These are phyloP conservation scores for Populus nigra DNA, from an alignment of 345 rosid genomes.

Conservation along the genomic window DNA sequence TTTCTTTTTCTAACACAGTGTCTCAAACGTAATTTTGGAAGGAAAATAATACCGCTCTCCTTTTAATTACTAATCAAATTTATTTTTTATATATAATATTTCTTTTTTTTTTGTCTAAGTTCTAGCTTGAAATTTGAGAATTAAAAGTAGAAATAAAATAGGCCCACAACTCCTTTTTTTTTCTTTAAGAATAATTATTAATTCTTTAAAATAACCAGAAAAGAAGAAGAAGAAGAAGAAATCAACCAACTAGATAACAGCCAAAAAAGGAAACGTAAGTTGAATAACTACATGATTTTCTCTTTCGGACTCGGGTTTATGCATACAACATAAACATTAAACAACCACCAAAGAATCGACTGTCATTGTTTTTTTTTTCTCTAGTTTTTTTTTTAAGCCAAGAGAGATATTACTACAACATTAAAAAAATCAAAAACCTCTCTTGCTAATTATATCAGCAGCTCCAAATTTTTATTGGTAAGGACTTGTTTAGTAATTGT, in stretches of 20 bases:
- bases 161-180: too few relatives aligned
- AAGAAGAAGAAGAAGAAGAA: not conserved
- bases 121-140: too few relatives aligned
- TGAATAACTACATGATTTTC: not conserved
- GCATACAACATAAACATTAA: not conserved
- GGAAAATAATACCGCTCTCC: too few relatives aligned
- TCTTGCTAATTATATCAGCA: not conserved
- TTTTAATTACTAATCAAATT: too few relatives aligned
- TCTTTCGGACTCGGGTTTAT: not conserved
- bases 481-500: not conserved
- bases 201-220: not conserved
- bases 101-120: too few relatives aligned
- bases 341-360: not conserved
- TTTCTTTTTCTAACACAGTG: too few relatives aligned
- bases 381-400: not conserved
- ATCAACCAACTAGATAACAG: not conserved
- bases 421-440: not conserved
- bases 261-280: not conserved
- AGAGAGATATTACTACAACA: not conserved
- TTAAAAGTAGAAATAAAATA: too few relatives aligned
- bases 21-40: too few relatives aligned
- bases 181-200: too few relatives aligned
- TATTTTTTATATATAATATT: too few relatives aligned
- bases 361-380: not conserved
- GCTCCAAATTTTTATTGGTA: not conserved